A percentile compares a stretch with the other conserved stretches of the same genome.
These are phyloP conservation scores for Calonectria montana DNA, from an alignment of 2,329 filamentous ascomycete genomes.

Conservation along the genomic window DNA sequence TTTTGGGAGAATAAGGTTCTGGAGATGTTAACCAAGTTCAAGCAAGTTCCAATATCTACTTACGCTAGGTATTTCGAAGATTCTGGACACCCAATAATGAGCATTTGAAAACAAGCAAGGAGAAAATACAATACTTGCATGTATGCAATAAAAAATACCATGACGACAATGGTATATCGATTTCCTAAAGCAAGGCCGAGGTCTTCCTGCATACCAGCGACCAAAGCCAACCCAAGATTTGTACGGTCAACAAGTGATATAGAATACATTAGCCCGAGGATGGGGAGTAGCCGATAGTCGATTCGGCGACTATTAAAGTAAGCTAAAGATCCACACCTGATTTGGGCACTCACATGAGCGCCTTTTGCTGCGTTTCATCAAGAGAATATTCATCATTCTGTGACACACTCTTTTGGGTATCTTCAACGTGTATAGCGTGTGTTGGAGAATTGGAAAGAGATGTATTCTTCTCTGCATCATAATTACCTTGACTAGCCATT, in stretches of 20 bases:
- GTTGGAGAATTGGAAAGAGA: background rate
- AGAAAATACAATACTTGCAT: background rate
- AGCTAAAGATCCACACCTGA: background rate
- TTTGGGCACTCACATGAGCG: background rate
- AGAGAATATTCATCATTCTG: background rate
- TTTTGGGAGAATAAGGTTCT: background rate
- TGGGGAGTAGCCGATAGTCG: background rate
- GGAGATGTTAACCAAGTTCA: background rate
- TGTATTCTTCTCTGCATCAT: background rate
- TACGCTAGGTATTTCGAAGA: background rate
- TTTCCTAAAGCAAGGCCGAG: background rate
- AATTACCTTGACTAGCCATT: background rate
- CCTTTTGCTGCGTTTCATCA: background rate
- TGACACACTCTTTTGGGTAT: background rate
- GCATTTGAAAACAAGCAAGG: background rate
- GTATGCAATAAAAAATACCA: background rate
- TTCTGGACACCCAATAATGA: background rate
- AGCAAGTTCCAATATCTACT: background rate
- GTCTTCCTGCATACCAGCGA: background rate
- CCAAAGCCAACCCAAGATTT: background rate
- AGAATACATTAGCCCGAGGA: conserved; percentile 2
- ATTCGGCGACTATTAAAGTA: background rate
- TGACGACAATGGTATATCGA: background rate
- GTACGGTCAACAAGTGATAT: background rate
- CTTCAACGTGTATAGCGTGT: background rate